Evolutionary conservation across 495 filamentous ascomycete species (phyloP).

Genomic region (Daldinia concentrica): DNA sequence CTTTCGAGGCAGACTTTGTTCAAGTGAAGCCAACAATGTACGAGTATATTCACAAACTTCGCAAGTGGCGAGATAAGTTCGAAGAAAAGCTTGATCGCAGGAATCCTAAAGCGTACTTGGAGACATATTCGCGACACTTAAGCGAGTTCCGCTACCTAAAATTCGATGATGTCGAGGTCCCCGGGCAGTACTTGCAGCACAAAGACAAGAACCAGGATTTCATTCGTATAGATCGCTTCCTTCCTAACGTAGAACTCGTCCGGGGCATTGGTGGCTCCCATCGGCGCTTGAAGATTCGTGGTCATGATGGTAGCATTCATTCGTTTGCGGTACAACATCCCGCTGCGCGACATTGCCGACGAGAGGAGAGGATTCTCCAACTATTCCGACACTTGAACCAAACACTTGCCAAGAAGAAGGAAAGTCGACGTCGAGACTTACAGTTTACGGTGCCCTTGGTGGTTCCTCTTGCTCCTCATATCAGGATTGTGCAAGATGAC

Average conservation of each 20-base stretch:
- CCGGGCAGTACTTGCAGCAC: constrained; percentile 94
- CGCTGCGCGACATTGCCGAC: constrained; percentile 85
- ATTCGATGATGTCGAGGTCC: constrained; percentile 98
- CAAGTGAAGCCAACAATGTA: constrained; percentile 91
- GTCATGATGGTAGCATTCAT: constrained; percentile 96
- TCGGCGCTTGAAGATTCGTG: constrained; percentile 91
- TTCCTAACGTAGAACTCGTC: constrained; percentile 92
- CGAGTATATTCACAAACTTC: constrained; percentile 96
- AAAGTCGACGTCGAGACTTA: constrained; percentile 89
- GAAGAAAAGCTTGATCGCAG: constrained; percentile 97
- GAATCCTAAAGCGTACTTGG: constrained; percentile 71
- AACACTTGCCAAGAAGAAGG: constrained; percentile 86
- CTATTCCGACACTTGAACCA: constrained; percentile 99
- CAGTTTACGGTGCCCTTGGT: constrained; percentile 96
- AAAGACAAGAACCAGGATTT: constrained; percentile 99
- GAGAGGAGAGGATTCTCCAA: constrained; percentile 94
- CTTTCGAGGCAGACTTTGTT: constrained; percentile 97
- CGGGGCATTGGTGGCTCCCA: constrained; percentile 88
- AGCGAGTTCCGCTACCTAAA: constrained; percentile 97
- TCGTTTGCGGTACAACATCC: constrained; percentile 96
- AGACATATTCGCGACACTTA: constrained; percentile 84
- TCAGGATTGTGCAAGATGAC: constrained; percentile 94
- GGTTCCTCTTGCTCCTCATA: constrained; percentile 91
- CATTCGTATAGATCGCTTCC: constrained; percentile 93
- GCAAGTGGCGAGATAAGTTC: constrained; percentile 96